Evolutionary conservation across 352 stramenopile species (phyloP).

Genomic region (Thraustochytrium aureum): DNA sequence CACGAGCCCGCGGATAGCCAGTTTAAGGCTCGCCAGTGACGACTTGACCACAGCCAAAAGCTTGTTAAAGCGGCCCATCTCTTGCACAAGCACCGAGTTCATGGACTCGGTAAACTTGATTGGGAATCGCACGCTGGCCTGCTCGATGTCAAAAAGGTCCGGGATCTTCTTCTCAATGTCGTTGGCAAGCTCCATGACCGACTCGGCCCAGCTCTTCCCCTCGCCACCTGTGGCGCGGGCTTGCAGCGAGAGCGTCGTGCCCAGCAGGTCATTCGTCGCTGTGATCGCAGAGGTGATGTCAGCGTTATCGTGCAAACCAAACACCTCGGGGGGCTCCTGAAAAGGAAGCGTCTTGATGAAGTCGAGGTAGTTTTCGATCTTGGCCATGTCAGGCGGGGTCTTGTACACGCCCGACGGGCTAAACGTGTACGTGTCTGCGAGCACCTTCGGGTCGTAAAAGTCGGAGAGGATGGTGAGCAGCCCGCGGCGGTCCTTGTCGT

Average conservation of each 20-base stretch:
- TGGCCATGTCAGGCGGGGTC: slow-evolving; percentile 66
- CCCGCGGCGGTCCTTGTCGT: slow-evolving; percentile 89
- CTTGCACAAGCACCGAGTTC: slow-evolving; percentile 88
- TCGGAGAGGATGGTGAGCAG: slow-evolving; percentile 82
- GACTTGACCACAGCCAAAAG: slow-evolving; percentile 79
- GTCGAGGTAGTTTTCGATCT: slow-evolving; percentile 72
- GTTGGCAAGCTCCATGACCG: slow-evolving; percentile 77
- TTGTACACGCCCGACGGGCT: slow-evolving; percentile 76
- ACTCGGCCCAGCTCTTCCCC: slow-evolving; percentile 70
- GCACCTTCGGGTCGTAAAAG: slow-evolving; percentile 79
- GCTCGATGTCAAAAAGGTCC: slow-evolving; percentile 81
- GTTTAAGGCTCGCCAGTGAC: slow-evolving; percentile 79
- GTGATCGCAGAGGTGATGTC: slow-evolving; percentile 87
- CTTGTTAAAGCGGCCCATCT: slow-evolving; percentile 94
- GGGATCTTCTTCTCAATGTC: slow-evolving; percentile 78
- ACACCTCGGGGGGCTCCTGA: slow-evolving; percentile 84
- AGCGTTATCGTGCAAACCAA: slow-evolving; percentile 91
- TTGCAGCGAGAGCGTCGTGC: slow-evolving; percentile 82
- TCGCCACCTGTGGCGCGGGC: slow-evolving; percentile 71
- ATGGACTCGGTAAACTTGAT: slow-evolving; percentile 77
- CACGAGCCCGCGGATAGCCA: slow-evolving; percentile 87
- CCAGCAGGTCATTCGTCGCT: slow-evolving; percentile 76
- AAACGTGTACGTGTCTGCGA: slow-evolving; percentile 73
- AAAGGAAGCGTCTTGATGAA: slow-evolving; percentile 90
- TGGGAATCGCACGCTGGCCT: slow-evolving; percentile 74